A percentile compares a stretch with the other conserved stretches of the same genome.
Conservation (phyloP, 208 protist genomes). For the Trypanosoma mega region DNA sequence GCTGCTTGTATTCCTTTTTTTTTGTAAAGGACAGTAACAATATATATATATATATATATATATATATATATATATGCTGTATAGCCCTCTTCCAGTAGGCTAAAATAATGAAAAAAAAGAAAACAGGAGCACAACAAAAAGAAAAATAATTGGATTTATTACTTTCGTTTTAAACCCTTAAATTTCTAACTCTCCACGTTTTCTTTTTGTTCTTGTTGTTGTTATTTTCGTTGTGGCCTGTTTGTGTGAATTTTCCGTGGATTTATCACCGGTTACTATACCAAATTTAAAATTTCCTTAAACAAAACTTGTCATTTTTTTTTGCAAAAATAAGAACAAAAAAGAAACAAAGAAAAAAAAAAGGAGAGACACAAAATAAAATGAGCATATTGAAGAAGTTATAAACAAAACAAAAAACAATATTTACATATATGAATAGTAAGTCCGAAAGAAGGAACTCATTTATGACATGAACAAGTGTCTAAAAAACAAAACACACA, state of each 20-base stretch:
- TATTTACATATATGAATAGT: too few relatives aligned
- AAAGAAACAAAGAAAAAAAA: slow-evolving; percentile 19
- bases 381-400: background rate
- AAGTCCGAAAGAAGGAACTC: too few relatives aligned
- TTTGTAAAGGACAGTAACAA: too few relatives aligned
- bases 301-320: background rate
- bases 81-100: slow-evolving; percentile 4
- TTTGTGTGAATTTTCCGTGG: background rate
- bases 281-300: slow-evolving; percentile 2
- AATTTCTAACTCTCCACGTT: too few relatives aligned
- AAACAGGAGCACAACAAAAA: background rate
- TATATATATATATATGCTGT: too few relatives aligned
- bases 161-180: too few relatives aligned
- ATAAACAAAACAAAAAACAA: too few relatives aligned
- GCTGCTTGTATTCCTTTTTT: background rate
- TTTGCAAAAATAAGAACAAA: background rate
- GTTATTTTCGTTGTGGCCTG: background rate
- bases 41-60: too few relatives aligned
- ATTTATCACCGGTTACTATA: background rate
- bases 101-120: background rate
- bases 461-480: too few relatives aligned
- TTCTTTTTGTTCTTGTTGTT: slow-evolving; percentile 7
- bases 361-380: slow-evolving; percentile 17
- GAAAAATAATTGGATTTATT: background rate
- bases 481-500: too few relatives aligned